These are phyloP conservation scores for Colletotrichum camelliae DNA, from an alignment of 2,329 filamentous ascomycete genomes.

Conservation along the genomic window DNA sequence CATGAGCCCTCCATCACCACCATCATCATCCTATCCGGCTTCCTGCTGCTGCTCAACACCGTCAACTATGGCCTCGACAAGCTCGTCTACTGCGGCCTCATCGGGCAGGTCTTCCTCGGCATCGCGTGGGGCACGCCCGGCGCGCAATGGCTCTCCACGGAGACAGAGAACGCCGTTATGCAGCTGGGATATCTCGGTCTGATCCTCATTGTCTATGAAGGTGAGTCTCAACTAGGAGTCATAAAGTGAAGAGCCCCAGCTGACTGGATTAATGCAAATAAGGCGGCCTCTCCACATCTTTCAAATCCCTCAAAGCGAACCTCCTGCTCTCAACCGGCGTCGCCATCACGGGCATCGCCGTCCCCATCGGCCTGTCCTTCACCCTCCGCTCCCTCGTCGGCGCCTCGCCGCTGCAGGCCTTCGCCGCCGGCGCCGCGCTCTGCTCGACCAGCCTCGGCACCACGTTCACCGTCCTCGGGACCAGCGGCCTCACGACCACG, in stretches of 20 bases:
- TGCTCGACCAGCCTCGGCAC: slow-evolving; percentile 79
- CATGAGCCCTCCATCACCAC: slow-evolving; percentile 65
- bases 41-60: slow-evolving; percentile 67
- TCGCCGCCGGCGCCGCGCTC: slow-evolving; percentile 75
- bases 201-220: slow-evolving; percentile 76
- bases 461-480: slow-evolving; percentile 59
- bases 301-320: slow-evolving; percentile 63
- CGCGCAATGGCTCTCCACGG: slow-evolving; percentile 59
- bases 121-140: slow-evolving; percentile 74
- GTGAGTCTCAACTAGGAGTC: slow-evolving; percentile 31
- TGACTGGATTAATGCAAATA: background rate
- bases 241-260: background rate
- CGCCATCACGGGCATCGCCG: slow-evolving; percentile 67
- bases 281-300: slow-evolving; percentile 64
- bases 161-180: slow-evolving; percentile 60
- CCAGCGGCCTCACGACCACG: slow-evolving; percentile 46
- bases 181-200: slow-evolving; percentile 76
- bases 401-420: slow-evolving; percentile 65
- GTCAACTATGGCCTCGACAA: slow-evolving; percentile 62
- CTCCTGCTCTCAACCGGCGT: slow-evolving; percentile 64
- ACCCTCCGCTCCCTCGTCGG: slow-evolving; percentile 54
- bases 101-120: slow-evolving; percentile 75
- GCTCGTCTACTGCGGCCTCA: slow-evolving; percentile 70
- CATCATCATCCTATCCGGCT: slow-evolving; percentile 65
- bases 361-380: slow-evolving; percentile 72